A percentile compares a stretch with the other conserved stretches of the same genome.
These are phyloP conservation scores for Penicillium verrucosum DNA, from an alignment of 2,329 filamentous ascomycete species.

Conservation along the genomic window DNA sequence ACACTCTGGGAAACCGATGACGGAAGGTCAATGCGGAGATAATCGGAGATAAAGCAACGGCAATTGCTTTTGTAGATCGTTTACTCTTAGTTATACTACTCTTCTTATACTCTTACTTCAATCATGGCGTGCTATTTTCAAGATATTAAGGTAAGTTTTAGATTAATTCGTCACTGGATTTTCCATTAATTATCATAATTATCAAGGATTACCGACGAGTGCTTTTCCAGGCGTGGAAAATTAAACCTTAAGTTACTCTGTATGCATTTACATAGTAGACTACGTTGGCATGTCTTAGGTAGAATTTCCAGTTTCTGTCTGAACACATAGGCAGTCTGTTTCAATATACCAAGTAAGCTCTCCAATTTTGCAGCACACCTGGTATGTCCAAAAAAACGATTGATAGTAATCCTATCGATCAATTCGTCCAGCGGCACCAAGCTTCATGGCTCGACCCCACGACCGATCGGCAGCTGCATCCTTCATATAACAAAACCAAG, in stretches of 20 bases:
- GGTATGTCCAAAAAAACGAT: neutral
- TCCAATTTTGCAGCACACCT: neutral
- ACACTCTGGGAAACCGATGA: slow-evolving; percentile 7
- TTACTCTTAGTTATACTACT: neutral
- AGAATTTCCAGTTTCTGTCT: neutral
- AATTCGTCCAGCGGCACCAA: neutral
- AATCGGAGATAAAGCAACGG: slow-evolving; percentile 30
- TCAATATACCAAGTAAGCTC: neutral
- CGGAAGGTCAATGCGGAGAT: slow-evolving; percentile 27
- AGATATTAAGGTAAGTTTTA: neutral
- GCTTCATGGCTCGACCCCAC: neutral
- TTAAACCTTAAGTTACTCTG: neutral
- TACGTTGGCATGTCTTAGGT: neutral
- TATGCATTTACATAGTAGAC: neutral
- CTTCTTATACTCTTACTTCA: neutral
- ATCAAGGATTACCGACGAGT: too few relatives aligned
- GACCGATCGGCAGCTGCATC: neutral
- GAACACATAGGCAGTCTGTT: neutral
- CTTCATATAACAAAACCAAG: neutral
- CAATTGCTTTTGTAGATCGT: neutral
- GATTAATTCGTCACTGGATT: neutral
- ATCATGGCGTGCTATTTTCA: neutral
- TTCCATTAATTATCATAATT: too few relatives aligned
- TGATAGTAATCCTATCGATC: neutral
- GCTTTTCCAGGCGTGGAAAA: neutral